Evolutionary conservation across 805 yeast genomes (phyloP), one percentile per base, ranked within the genome.

Genomic region (Cyberlindnera maclurae): DNA sequence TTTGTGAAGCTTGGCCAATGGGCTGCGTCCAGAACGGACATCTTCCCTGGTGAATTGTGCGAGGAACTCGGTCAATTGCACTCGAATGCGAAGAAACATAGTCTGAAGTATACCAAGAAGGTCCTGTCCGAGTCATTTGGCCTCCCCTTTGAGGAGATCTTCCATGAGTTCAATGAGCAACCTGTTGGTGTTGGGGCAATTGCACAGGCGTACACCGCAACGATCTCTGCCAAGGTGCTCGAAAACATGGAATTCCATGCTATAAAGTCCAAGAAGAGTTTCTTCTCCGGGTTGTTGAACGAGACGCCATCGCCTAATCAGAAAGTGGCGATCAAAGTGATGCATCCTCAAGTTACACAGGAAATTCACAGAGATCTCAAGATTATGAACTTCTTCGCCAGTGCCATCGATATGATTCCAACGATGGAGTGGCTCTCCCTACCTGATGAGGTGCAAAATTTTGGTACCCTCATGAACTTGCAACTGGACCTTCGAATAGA

Each of bases 161-260:
- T 90, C 58, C 88, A 80, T 24, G 86, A 81, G 46, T 85, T 93
- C 51, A 63, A 74, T 26, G 78, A 75, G 22, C 67, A 58, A 29
- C 97, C 97, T 0, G 63, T 89, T 6, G 98, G 98, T 1, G 90
- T 90, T n/a, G 98, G 98, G 12, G 96, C 98, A 2, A 93, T 93
- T 64, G 98, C 96, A 1, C 98, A 93, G 60, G 98, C 93, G 3
- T 85, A 90, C 60, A 60, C 74, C 29, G 97, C 84, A 1, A 78
- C 76, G 46, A 60, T 86, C 17, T 72, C 78, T 12, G 54, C 61
- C 13, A 62, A 63, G 30, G 70, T 71, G 11, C 58, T 75, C 16
- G 51, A 59, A 8, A 58, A 59, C 41, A 65, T 64, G 15, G 59
- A 52, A 3, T 45, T 43, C 42, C 48, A 43, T 16, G 38, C 46